Conservation (phyloP, 306 rosid genomes). For the Begonia masoniana region DNA sequence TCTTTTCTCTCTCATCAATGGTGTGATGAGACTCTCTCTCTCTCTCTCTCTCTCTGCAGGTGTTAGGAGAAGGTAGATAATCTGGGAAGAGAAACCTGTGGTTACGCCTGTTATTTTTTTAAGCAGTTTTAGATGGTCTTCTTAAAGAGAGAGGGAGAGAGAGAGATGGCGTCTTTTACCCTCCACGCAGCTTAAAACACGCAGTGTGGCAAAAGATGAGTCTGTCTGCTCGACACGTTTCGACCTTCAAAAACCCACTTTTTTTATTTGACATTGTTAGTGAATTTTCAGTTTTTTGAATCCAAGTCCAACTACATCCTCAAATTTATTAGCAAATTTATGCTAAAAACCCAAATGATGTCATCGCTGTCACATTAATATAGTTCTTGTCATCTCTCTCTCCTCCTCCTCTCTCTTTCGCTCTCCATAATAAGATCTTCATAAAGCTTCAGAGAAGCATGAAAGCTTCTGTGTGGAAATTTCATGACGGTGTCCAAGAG, state of each 20-base stretch:
- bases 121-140: constrained; percentile 14
- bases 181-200: constrained; percentile 90
- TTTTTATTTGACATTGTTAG: background rate
- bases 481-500: constrained; percentile 20
- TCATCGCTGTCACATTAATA: background rate
- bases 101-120: constrained; percentile 10
- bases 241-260: constrained; percentile 18
- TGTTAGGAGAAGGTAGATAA: background rate
- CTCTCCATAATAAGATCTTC: background rate
- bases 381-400: background rate
- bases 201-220: constrained; percentile 48
- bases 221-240: constrained; percentile 43
- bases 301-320: background rate
- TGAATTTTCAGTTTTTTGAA: background rate
- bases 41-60: background rate
- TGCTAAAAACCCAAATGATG: constrained; percentile 3
- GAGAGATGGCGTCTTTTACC: constrained; percentile 79
- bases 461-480: constrained; percentile 8
- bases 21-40: background rate
- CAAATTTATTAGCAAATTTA: background rate
- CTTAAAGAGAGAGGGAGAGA: constrained; percentile 4
- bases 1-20: no score
- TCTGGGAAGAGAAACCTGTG: background rate
- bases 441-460: no score
- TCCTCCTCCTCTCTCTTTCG: background rate